A percentile compares a stretch with the other conserved stretches of the same genome.
phyloP scores from a whole-genome alignment of 192 early-diverging fungal species.

The Mortierella claussenii region DNA sequence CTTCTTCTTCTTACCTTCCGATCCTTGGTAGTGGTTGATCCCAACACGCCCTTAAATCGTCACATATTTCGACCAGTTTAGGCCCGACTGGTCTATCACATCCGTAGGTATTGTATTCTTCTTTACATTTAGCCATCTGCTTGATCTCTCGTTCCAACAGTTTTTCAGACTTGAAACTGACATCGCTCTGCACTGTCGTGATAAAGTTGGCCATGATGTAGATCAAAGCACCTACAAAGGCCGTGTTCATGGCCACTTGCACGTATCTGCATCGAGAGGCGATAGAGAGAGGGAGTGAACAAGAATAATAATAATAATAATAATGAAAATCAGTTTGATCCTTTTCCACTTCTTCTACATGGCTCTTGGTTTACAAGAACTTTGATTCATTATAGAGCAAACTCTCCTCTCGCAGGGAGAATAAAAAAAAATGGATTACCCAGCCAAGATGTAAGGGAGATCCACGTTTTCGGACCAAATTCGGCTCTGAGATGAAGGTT shows the following conservation, averaged over 20 bases:
- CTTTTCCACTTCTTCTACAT: no score
- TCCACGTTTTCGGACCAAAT: slow-evolving; percentile 49
- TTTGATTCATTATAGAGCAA: no score
- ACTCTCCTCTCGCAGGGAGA: no score
- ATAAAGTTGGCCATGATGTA: slow-evolving; percentile 76
- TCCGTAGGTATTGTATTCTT: slow-evolving; percentile 63
- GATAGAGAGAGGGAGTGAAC: background rate
- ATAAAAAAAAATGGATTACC: slow-evolving; percentile 13
- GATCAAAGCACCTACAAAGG: slow-evolving; percentile 66
- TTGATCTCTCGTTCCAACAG: slow-evolving; percentile 61
- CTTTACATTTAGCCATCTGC: slow-evolving; percentile 71
- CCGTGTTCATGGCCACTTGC: slow-evolving; percentile 76
- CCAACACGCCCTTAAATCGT: slow-evolving; percentile 69
- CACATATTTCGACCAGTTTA: slow-evolving; percentile 68
- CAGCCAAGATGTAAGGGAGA: slow-evolving; percentile 38
- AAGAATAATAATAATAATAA: background rate
- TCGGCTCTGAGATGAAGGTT: slow-evolving; percentile 5
- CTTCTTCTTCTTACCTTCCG: slow-evolving; percentile 53
- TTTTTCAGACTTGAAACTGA: slow-evolving; percentile 70
- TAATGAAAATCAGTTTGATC: background rate
- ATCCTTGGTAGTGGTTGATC: slow-evolving; percentile 67
- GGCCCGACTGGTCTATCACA: slow-evolving; percentile 62
- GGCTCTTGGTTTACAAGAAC: no score
- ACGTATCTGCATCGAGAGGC: no score
- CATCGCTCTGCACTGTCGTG: slow-evolving; percentile 76